Evolutionary conservation across 768 basidiomycete species (phyloP).

Genomic region (Paxillus rubicundulus): DNA sequence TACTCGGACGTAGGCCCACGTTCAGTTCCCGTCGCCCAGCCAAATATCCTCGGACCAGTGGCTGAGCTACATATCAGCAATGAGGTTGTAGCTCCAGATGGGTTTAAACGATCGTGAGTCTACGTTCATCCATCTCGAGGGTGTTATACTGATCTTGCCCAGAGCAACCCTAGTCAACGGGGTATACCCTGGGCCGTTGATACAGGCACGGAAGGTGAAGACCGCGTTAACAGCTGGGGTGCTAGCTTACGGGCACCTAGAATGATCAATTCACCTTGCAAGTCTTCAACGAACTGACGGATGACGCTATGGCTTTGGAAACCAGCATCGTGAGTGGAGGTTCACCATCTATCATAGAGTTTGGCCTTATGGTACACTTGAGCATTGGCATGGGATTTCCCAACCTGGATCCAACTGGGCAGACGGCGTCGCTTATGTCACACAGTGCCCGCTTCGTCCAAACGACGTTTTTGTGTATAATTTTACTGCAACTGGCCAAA

Average conservation of each 20-base stretch:
- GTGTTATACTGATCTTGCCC: neutral
- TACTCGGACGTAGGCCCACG: neutral
- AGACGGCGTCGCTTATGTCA: conserved; percentile 43
- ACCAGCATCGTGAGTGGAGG: neutral
- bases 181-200: neutral
- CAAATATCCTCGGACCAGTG: conserved; percentile 7
- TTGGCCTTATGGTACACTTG: neutral
- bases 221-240: neutral
- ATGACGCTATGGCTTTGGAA: neutral
- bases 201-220: conserved; percentile 1
- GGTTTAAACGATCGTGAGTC: neutral
- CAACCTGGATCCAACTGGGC: conserved; percentile 38
- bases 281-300: neutral
- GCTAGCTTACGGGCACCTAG: neutral
- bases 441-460: conserved; percentile 39
- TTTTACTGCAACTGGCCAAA: conserved; percentile 24
- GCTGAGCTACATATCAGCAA: conserved; percentile 35
- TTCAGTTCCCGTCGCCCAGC: neutral
- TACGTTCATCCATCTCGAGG: too few species aligned
- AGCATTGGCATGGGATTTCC: conserved; percentile 46
- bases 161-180: conserved; percentile 5
- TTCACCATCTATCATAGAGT: neutral
- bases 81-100: neutral
- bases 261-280: neutral
- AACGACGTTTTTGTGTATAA: conserved; percentile 37